phyloP scores from a whole-genome alignment of 441 rosid genomes.

The Populus tomentosa region DNA sequence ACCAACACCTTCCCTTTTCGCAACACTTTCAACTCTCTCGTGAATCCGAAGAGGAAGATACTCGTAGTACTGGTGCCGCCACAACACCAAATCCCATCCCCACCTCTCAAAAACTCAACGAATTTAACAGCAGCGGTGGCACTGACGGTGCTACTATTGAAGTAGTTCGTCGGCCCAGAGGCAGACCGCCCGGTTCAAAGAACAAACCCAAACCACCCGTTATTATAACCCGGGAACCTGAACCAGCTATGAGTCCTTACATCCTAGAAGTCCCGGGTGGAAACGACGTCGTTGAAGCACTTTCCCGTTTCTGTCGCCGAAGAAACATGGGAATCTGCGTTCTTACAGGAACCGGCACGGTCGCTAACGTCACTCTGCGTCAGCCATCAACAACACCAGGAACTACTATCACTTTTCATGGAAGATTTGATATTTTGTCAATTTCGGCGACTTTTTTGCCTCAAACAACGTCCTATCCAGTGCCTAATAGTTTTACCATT shows the following conservation, averaged over 20 bases:
- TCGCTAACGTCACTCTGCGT: conserved; percentile 70
- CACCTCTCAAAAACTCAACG: conserved; percentile 2
- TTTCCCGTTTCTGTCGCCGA: conserved; percentile 61
- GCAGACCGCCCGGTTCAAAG: conserved; percentile 83
- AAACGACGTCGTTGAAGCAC: conserved; percentile 63
- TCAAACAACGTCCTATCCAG: conserved; percentile 34
- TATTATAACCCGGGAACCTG: conserved; percentile 41
- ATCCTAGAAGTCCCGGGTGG: conserved; percentile 75
- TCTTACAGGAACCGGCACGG: conserved; percentile 72
- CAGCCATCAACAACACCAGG: conserved; percentile 71
- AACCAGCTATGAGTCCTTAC: conserved; percentile 75
- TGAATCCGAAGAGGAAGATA: conserved; percentile 35
- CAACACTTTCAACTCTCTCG: conserved; percentile 47
- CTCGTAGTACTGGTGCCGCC: conserved; percentile 15
- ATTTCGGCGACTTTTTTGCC: conserved; percentile 74
- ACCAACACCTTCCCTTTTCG: conserved; percentile 32
- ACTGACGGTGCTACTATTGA: conserved; percentile 67
- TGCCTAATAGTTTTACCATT: conserved; percentile 55
- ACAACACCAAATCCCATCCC: background rate
- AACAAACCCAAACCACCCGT: conserved; percentile 74
- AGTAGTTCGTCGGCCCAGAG: conserved; percentile 63
- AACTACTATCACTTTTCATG: conserved; percentile 71
- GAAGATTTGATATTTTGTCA: conserved; percentile 78
- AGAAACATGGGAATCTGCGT: conserved; percentile 56
- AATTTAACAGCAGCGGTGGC: background rate